phyloP scores from a whole-genome alignment of 495 filamentous ascomycete species.

The Penicillium cinerascens region DNA sequence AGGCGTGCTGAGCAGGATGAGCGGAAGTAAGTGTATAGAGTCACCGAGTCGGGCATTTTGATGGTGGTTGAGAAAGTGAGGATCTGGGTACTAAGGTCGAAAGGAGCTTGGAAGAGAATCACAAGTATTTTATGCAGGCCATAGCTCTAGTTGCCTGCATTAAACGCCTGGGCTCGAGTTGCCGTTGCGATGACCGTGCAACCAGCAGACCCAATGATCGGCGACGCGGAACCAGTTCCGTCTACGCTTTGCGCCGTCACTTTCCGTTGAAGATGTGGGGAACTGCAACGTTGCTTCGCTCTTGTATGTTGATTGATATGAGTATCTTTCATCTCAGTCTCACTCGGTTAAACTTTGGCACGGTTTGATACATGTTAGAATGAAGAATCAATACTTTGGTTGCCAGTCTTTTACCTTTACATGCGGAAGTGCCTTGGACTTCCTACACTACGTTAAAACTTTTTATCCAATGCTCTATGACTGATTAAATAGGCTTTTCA shows the following conservation, averaged over 20 bases:
- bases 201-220: neutral
- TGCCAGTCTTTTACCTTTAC: too few relatives aligned
- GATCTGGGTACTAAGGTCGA: neutral
- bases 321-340: too few relatives aligned
- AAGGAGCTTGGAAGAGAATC: neutral
- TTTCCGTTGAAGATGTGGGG: neutral
- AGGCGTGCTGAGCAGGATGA: slow-evolving; percentile 54
- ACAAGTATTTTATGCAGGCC: neutral
- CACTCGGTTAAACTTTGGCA: too few relatives aligned
- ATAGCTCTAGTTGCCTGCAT: neutral
- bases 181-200: neutral
- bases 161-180: neutral
- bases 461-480: too few relatives aligned
- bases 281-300: too few relatives aligned
- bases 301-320: neutral
- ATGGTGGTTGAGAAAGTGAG: neutral
- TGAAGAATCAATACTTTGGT: too few relatives aligned
- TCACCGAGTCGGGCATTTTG: slow-evolving; percentile 31
- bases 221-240: neutral
- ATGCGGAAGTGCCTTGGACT: too few relatives aligned
- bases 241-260: neutral
- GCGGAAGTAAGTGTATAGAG: slow-evolving; percentile 53
- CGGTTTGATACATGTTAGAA: too few relatives aligned
- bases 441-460: too few relatives aligned
- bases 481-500: too few relatives aligned